phyloP scores from a whole-genome alignment of 805 yeast genomes.

The Candida endomychidarum region DNA sequence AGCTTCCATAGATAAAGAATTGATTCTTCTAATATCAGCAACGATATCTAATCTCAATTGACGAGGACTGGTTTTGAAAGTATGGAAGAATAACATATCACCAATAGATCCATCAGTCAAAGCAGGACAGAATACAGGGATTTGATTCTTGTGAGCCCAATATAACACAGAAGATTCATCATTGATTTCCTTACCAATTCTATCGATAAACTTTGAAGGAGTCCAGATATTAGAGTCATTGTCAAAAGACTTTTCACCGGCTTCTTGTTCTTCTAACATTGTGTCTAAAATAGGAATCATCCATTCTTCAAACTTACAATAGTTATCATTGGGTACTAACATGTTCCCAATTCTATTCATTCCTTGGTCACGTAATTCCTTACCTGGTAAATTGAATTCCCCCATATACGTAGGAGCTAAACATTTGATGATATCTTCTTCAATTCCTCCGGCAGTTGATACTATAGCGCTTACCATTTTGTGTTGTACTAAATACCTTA shows the following conservation, averaged over 20 bases:
- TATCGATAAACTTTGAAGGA: slow-evolving; percentile 87
- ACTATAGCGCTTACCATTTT: slow-evolving; percentile 94
- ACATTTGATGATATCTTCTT: slow-evolving; percentile 95
- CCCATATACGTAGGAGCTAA: slow-evolving; percentile 96
- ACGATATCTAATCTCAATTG: slow-evolving; percentile 91
- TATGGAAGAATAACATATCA: slow-evolving; percentile 98
- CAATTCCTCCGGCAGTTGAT: slow-evolving; percentile 98
- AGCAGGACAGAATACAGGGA: slow-evolving; percentile 97
- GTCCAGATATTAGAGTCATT: slow-evolving; percentile 78
- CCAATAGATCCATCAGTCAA: slow-evolving; percentile 98
- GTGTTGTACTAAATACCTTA: slow-evolving; percentile 86
- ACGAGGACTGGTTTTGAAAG: slow-evolving; percentile 89
- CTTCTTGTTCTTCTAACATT: slow-evolving; percentile 87
- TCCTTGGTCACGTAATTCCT: slow-evolving; percentile 85
- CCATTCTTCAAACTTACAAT: slow-evolving; percentile 98
- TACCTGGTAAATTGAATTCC: slow-evolving; percentile 81
- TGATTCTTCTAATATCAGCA: slow-evolving; percentile 86
- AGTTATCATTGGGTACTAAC: slow-evolving; percentile 96
- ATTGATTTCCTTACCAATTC: slow-evolving; percentile 92
- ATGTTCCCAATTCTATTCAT: slow-evolving; percentile 97
- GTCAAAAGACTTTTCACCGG: slow-evolving; percentile 51
- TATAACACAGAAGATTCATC: slow-evolving; percentile 91
- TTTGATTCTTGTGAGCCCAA: slow-evolving; percentile 97
- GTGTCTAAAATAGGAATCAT: slow-evolving; percentile 89
- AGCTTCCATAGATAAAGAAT: slow-evolving; percentile 94